Evolutionary conservation across 257 asterid species (phyloP).

Genomic region (Anisodus tanguticus): DNA sequence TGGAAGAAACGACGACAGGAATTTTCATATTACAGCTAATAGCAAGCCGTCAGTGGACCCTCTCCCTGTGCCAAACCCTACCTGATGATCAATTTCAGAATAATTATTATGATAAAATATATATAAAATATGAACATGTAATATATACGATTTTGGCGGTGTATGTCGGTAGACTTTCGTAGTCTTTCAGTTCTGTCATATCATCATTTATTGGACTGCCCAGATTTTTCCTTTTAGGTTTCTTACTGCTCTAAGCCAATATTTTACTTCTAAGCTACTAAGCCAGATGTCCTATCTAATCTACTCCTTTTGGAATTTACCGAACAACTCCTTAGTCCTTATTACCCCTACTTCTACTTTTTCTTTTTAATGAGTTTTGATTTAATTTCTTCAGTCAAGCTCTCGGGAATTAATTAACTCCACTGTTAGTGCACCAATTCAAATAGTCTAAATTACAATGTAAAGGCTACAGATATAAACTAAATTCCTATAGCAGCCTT

Average conservation of each 20-base stretch:
- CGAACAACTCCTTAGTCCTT: background rate
- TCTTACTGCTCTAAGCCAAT: background rate
- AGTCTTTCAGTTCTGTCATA: background rate
- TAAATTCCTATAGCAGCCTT: background rate
- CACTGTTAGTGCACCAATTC: too few species aligned
- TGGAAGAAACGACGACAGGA: background rate
- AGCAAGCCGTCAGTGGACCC: conserved; percentile 70
- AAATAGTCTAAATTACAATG: background rate
- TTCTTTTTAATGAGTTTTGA: too few species aligned
- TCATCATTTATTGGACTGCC: background rate
- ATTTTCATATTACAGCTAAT: conserved; percentile 66
- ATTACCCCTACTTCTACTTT: background rate
- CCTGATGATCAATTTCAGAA: conserved; percentile 33
- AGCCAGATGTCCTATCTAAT: conserved; percentile 14
- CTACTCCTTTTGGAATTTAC: background rate
- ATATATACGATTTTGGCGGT: too few species aligned
- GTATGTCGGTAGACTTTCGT: too few species aligned
- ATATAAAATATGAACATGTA: too few species aligned
- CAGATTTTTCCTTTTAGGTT: background rate
- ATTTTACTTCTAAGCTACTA: background rate
- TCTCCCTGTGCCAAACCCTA: conserved; percentile 33
- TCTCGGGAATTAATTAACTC: too few species aligned
- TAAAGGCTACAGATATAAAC: background rate
- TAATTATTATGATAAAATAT: background rate
- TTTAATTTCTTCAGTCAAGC: too few species aligned